These are phyloP conservation scores for Chondrus crispus DNA, from an alignment of 23 red algal species.

Conservation along the genomic window DNA sequence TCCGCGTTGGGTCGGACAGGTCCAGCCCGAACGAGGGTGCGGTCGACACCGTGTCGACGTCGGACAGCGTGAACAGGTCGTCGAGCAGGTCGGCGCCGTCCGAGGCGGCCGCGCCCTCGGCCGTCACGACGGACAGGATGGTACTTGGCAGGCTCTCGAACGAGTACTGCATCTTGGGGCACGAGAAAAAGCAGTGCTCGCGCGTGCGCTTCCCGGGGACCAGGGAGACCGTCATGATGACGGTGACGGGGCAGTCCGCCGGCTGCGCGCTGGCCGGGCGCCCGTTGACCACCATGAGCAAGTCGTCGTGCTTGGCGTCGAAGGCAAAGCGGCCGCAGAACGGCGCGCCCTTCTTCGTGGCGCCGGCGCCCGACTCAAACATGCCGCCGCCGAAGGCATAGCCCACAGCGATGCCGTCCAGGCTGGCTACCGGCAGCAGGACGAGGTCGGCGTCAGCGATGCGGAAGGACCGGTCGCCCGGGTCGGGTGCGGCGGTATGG, in stretches of 20 bases:
- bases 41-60: too few species aligned
- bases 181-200: constrained; percentile 44
- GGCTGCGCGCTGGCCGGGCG: too few species aligned
- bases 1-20: too few species aligned
- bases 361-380: background rate
- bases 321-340: constrained; percentile 37
- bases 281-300: constrained; percentile 32
- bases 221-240: constrained; percentile 45
- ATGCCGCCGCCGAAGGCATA: constrained; percentile 52
- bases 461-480: too few species aligned
- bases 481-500: too few species aligned
- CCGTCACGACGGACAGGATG: constrained; percentile 33
- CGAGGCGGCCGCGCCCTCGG: too few species aligned
- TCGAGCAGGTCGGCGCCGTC: too few species aligned
- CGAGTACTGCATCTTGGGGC: constrained; percentile 27
- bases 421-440: constrained; percentile 20
- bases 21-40: too few species aligned
- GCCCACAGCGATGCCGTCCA: constrained; percentile 50
- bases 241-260: too few species aligned
- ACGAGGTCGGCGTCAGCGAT: too few species aligned
- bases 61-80: too few species aligned
- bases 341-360: background rate
- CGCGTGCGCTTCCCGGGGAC: background rate
- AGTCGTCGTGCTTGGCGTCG: constrained; percentile 20
- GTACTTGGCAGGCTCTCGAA: constrained; percentile 19